Percentiles rank a stretch among this genome's conserved stretches.
Evolutionary conservation across 345 rosid species (phyloP).

Genomic region (Euphorbia pulcherrima): DNA sequence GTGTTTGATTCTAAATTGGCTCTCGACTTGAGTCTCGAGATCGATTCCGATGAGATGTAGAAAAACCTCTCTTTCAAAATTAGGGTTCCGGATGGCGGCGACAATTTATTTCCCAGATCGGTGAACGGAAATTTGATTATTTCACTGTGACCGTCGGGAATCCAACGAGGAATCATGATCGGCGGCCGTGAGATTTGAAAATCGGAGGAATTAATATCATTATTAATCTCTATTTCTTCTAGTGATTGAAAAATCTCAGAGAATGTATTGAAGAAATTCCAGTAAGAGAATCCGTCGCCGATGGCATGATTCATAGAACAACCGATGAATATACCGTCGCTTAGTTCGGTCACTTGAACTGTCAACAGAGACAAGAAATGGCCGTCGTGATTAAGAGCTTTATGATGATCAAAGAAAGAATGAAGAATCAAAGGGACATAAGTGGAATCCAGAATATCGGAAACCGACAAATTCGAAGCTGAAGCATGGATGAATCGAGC

Average conservation of each 20-base stretch:
- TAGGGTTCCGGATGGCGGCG: conserved; percentile 37
- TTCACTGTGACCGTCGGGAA: conserved; percentile 48
- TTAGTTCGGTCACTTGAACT: conserved; percentile 55
- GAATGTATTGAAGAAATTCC: conserved; percentile 62
- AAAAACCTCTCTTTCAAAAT: conserved; percentile 52
- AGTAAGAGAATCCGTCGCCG: conserved; percentile 63
- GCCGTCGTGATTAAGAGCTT: conserved; percentile 58
- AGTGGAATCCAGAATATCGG: conserved; percentile 44
- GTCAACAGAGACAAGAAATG: conserved; percentile 48
- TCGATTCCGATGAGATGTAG: conserved; percentile 52
- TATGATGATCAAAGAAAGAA: conserved; percentile 63
- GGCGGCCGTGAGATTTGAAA: conserved; percentile 41
- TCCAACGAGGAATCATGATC: conserved; percentile 39
- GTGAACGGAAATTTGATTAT: conserved; percentile 45
- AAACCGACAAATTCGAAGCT: conserved; percentile 30
- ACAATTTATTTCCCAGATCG: not conserved
- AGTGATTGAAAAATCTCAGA: conserved; percentile 57
- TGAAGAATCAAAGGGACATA: conserved; percentile 54
- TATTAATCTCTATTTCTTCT: conserved; percentile 3
- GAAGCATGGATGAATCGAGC: conserved; percentile 45
- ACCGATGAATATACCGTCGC: conserved; percentile 68
- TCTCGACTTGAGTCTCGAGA: conserved; percentile 45
- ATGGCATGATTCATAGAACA: conserved; percentile 56
- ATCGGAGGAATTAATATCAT: not conserved
- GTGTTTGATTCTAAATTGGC: conserved; percentile 45